A percentile compares a stretch with the other conserved stretches of the same genome.
These are phyloP conservation scores for Camellia lanceoleosa DNA, from an alignment of 148 eudicot genomes.

Conservation along the genomic window DNA sequence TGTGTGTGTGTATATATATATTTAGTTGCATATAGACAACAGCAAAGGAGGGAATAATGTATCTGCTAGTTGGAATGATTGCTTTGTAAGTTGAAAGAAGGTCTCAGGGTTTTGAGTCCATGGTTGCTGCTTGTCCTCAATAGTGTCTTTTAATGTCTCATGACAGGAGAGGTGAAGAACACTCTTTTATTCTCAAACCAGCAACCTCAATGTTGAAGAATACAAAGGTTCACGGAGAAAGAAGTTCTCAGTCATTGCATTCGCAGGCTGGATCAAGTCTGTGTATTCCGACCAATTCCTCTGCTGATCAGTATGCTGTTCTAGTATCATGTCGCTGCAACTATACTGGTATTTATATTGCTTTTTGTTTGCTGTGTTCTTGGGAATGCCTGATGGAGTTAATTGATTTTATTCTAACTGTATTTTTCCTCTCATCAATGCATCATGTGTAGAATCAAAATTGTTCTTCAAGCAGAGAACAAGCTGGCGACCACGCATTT, in stretches of 20 bases:
- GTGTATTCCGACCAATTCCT: slow-evolving; percentile 40
- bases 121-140: slow-evolving; percentile 13
- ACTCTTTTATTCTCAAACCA: slow-evolving; percentile 92
- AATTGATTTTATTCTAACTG: slow-evolving; percentile 6
- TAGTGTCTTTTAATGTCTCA: slow-evolving; percentile 12
- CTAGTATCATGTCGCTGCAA: slow-evolving; percentile 91
- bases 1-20: neutral
- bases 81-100: slow-evolving; percentile 12
- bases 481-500: slow-evolving; percentile 79
- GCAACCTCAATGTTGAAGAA: slow-evolving; percentile 54
- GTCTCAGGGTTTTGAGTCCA: neutral
- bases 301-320: slow-evolving; percentile 70
- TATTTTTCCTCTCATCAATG: neutral
- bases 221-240: slow-evolving; percentile 36
- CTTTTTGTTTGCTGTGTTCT: neutral
- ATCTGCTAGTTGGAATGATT: neutral
- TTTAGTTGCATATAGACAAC: neutral
- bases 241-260: slow-evolving; percentile 29
- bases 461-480: slow-evolving; percentile 90
- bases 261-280: slow-evolving; percentile 45
- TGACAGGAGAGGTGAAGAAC: slow-evolving; percentile 99
- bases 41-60: neutral
- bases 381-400: neutral
- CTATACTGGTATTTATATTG: slow-evolving; percentile 64
- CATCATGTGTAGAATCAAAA: slow-evolving; percentile 61